Evolutionary conservation across 495 filamentous ascomycete genomes (phyloP).

Genomic region (Podospora comata): DNA sequence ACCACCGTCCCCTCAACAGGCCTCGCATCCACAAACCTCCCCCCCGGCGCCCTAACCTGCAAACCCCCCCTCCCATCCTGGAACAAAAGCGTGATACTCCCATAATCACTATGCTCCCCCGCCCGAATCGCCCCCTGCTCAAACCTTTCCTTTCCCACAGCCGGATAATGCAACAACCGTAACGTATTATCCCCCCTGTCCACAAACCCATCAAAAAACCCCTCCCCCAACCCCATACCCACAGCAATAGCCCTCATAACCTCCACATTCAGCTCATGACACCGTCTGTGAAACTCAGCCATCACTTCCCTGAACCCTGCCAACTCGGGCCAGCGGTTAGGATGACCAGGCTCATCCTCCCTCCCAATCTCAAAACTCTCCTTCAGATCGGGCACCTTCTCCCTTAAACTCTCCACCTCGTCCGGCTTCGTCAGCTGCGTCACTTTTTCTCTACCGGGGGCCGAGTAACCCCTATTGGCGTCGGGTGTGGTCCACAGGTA

Average conservation of each 20-base stretch:
- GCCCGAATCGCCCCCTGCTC: conserved; percentile 70
- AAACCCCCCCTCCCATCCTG: conserved; percentile 80
- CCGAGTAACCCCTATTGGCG: conserved; percentile 76
- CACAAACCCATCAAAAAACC: conserved; percentile 75
- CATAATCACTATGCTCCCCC: conserved; percentile 87
- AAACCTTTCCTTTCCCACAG: conserved; percentile 66
- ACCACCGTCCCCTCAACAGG: conserved; percentile 83
- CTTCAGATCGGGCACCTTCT: conserved; percentile 66
- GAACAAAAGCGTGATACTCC: conserved; percentile 83
- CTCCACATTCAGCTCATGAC: conserved; percentile 69
- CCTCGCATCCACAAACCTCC: conserved; percentile 76
- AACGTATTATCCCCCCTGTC: conserved; percentile 78
- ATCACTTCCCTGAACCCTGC: conserved; percentile 67
- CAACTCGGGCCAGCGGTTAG: conserved; percentile 81
- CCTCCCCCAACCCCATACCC: conserved; percentile 68
- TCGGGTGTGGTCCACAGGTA: conserved; percentile 68
- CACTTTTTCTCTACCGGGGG: conserved; percentile 74
- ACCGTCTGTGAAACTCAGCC: conserved; percentile 66
- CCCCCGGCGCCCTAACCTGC: conserved; percentile 75
- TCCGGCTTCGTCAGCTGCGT: conserved; percentile 43
- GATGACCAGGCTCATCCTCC: conserved; percentile 60
- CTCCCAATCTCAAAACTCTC: conserved; percentile 82
- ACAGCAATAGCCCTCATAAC: conserved; percentile 89
- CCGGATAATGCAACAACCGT: conserved; percentile 85
- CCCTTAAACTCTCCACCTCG: too few relatives aligned